phyloP scores from a whole-genome alignment of 305 asterid species.

The Solanum chacoense region DNA sequence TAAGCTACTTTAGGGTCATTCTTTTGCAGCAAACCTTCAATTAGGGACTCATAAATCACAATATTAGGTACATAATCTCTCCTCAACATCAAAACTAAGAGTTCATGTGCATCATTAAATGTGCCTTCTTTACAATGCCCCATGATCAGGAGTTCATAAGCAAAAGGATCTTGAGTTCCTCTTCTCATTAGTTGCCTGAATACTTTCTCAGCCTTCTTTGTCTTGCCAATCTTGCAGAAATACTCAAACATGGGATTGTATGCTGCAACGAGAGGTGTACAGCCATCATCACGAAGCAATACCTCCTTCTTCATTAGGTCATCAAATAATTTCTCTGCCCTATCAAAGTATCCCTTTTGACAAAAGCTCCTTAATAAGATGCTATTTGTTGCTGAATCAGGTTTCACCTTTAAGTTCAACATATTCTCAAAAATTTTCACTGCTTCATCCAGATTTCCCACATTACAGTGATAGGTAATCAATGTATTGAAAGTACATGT shows the following conservation, averaged over 20 bases:
- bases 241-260: conserved; percentile 56
- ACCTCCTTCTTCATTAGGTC: conserved; percentile 37
- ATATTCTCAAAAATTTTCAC: conserved; percentile 46
- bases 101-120: conserved; percentile 38
- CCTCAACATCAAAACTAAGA: conserved; percentile 69
- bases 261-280: conserved; percentile 63
- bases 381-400: conserved; percentile 64
- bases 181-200: conserved; percentile 65
- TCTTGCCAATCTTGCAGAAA: conserved; percentile 47
- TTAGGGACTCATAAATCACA: conserved; percentile 42
- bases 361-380: conserved; percentile 47
- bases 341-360: conserved; percentile 28
- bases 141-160: conserved; percentile 57
- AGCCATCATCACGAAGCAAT: conserved; percentile 28
- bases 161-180: conserved; percentile 56
- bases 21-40: conserved; percentile 41
- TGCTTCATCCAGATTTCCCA: conserved; percentile 44
- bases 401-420: conserved; percentile 47
- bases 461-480: conserved; percentile 53
- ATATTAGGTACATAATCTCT: conserved; percentile 45
- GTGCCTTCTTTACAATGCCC: conserved; percentile 72
- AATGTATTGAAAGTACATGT: conserved; percentile 70
- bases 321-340: conserved; percentile 58
- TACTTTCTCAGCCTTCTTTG: conserved; percentile 65
- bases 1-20: conserved; percentile 42